Evolutionary conservation across 2,329 filamentous ascomycete species (phyloP).

Genomic region (Grosmannia clavigera): DNA sequence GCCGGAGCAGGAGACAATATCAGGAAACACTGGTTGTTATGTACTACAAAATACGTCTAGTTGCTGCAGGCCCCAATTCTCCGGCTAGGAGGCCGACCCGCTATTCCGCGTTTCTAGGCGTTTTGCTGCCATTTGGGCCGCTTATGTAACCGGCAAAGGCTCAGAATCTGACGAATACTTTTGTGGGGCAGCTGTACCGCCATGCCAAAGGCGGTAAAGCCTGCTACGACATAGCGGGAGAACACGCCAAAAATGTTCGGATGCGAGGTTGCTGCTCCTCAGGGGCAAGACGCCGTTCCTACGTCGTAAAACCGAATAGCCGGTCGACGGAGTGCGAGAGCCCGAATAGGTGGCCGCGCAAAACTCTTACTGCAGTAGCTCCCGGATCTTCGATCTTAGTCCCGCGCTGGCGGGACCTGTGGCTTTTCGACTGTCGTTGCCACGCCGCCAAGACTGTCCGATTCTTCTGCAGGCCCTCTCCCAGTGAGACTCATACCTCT

Average conservation of each 20-base stretch:
- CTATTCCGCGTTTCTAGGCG: background rate
- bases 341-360: background rate
- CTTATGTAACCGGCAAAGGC: background rate
- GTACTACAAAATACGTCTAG: background rate
- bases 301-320: background rate
- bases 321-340: background rate
- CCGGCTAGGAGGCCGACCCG: background rate
- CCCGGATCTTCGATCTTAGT: background rate
- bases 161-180: background rate
- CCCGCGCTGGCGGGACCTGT: background rate
- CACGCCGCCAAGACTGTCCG: background rate
- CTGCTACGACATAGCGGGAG: background rate
- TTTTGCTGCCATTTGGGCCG: background rate
- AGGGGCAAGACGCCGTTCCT: background rate
- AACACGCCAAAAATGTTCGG: background rate
- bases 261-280: background rate
- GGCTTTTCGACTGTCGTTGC: background rate
- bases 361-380: background rate
- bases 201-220: background rate
- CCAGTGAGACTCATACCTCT: too few relatives aligned
- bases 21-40: background rate
- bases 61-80: background rate
- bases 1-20: background rate
- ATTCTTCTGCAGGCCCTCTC: background rate
- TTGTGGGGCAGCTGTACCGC: background rate